Conservation (phyloP, 73 alveolate genomes). For the Stentor coeruleus region DNA sequence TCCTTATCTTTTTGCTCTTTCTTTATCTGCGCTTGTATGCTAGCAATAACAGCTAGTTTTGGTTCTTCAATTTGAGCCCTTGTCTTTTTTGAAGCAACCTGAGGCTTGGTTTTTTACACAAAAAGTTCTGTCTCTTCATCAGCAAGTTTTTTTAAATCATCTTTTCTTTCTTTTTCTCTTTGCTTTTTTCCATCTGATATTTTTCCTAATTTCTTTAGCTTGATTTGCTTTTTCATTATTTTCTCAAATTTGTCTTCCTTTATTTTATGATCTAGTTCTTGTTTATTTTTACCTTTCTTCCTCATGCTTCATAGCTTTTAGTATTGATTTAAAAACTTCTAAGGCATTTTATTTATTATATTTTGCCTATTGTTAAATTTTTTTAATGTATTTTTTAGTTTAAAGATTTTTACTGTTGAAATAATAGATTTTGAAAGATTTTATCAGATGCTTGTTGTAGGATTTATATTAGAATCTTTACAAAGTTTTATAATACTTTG, state of each 20-base stretch:
- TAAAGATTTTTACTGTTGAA: too few species aligned
- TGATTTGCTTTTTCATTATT: neutral
- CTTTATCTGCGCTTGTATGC: neutral
- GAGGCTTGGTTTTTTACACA: neutral
- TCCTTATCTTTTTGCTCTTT: neutral
- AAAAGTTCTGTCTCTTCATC: neutral
- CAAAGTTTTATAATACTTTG: too few species aligned
- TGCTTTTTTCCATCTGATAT: slow-evolving; percentile 13
- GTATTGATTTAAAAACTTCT: slow-evolving; percentile 3
- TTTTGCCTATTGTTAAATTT: too few species aligned
- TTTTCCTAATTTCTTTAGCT: neutral
- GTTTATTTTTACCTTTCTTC: neutral
- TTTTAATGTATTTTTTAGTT: too few species aligned
- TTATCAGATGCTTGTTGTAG: too few species aligned
- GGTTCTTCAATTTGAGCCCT: neutral
- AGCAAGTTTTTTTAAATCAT: neutral
- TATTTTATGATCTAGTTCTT: neutral
- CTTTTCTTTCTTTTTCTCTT: neutral
- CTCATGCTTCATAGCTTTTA: slow-evolving; percentile 19
- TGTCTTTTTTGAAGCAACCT: slow-evolving; percentile 5
- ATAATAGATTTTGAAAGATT: too few species aligned
- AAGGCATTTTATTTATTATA: too few species aligned
- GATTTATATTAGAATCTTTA: too few species aligned
- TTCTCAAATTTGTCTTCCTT: neutral
- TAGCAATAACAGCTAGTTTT: neutral